These are phyloP conservation scores for Petasospora rhodanensis DNA, from an alignment of 1,139 yeast genomes.

Conservation along the genomic window DNA sequence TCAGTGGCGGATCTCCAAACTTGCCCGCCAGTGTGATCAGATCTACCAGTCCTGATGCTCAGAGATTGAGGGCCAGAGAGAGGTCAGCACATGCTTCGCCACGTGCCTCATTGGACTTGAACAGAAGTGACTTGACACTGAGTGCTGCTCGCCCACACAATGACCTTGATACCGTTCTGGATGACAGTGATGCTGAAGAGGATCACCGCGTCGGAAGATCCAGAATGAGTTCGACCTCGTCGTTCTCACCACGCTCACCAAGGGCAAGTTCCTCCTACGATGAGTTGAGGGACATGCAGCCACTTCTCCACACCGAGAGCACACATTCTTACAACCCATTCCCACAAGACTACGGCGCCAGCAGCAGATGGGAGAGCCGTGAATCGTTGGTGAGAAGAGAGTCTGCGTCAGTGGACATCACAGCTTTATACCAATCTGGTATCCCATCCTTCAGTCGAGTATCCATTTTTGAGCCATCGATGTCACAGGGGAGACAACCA, in stretches of 20 bases:
- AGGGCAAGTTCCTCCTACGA: slow-evolving; percentile 6
- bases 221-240: slow-evolving; percentile 18
- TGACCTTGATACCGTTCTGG: slow-evolving; percentile 9
- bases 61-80: slow-evolving; percentile 17
- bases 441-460: slow-evolving; percentile 7
- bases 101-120: slow-evolving; percentile 16
- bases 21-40: slow-evolving; percentile 31
- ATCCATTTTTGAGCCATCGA: slow-evolving; percentile 7
- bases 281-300: slow-evolving; percentile 17
- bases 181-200: slow-evolving; percentile 4
- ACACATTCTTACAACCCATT: slow-evolving; percentile 9
- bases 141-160: slow-evolving; percentile 2
- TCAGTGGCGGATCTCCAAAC: slow-evolving; percentile 30
- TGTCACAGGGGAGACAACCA: slow-evolving; percentile 1
- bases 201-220: slow-evolving; percentile 4
- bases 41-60: slow-evolving; percentile 27
- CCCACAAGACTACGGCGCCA: slow-evolving; percentile 6
- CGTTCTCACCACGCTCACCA: slow-evolving; percentile 14
- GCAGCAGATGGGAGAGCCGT: slow-evolving; percentile 18
- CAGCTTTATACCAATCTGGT: slow-evolving; percentile 18
- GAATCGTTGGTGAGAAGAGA: slow-evolving; percentile 23
- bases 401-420: slow-evolving; percentile 24
- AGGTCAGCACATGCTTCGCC: slow-evolving; percentile 18
- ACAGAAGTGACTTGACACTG: slow-evolving; percentile 8
- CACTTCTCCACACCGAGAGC: slow-evolving; percentile 15